Evolutionary conservation across 2,329 filamentous ascomycete genomes (phyloP).

Genomic region (Pseudogymnoascus sp.): DNA sequence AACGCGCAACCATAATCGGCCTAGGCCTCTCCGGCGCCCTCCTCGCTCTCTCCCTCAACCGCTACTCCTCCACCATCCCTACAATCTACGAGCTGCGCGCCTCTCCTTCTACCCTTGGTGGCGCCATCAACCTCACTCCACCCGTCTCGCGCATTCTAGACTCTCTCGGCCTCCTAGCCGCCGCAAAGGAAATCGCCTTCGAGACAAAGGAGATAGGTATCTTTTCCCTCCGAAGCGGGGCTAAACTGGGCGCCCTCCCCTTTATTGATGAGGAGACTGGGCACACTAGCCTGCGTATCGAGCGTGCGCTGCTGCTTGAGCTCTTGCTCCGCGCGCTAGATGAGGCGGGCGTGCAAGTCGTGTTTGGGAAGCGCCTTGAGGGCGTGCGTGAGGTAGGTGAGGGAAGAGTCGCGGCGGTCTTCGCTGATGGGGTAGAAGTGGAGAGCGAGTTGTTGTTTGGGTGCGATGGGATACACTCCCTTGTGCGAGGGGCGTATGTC

Average conservation of each 20-base stretch:
- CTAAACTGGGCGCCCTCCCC: constrained; percentile 22
- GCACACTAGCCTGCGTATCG: constrained; percentile 26
- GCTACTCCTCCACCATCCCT: constrained; percentile 35
- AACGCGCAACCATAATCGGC: constrained; percentile 37
- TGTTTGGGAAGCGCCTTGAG: constrained; percentile 15
- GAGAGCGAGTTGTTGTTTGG: constrained; percentile 29
- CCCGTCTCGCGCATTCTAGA: constrained; percentile 41
- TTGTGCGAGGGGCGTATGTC: constrained; percentile 24
- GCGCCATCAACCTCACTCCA: constrained; percentile 43
- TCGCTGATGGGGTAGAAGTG: constrained; percentile 24
- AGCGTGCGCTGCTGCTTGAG: constrained; percentile 26
- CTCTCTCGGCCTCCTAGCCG: constrained; percentile 32
- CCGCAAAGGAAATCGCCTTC: constrained; percentile 20
- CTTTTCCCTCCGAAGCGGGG: constrained; percentile 28
- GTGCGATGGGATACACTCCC: constrained; percentile 32
- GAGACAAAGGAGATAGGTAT: constrained; percentile 26
- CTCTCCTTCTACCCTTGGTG: constrained; percentile 39
- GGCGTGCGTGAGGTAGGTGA: constrained; percentile 5
- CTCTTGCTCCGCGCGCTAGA: constrained; percentile 21
- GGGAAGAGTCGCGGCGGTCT: constrained; percentile 21
- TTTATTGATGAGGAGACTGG: background rate
- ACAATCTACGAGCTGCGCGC: constrained; percentile 44
- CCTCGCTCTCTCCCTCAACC: constrained; percentile 43
- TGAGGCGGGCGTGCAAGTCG: constrained; percentile 17
- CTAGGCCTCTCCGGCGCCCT: constrained; percentile 47